Conservation (phyloP, 371 early-diverging fungal species). For the Blyttiomyces sp. region DNA sequence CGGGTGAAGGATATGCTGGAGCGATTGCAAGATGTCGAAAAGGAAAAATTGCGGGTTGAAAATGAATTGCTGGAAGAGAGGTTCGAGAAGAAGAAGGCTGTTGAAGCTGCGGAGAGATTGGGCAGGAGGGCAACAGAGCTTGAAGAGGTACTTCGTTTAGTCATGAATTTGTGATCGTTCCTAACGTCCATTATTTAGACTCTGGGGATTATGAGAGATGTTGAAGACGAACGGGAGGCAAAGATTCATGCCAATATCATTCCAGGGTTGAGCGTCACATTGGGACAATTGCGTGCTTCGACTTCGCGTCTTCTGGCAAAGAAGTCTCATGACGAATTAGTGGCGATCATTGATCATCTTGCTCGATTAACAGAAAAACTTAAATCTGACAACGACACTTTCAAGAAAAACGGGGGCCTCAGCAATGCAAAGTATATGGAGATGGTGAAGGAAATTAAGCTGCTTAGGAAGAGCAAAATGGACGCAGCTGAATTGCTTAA, state of each 20-base stretch:
- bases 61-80: conserved; percentile 6
- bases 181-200: neutral
- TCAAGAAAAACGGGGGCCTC: conserved; percentile 14
- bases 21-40: conserved; percentile 12
- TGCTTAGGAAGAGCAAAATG: conserved; percentile 22
- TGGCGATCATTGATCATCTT: conserved; percentile 32
- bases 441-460: conserved; percentile 32
- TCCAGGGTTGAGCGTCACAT: conserved; percentile 14
- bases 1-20: conserved; percentile 24
- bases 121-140: conserved; percentile 16
- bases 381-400: conserved; percentile 23
- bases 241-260: conserved; percentile 3
- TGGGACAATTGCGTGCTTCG: conserved; percentile 13
- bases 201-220: neutral
- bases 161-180: neutral
- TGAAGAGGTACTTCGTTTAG: conserved; percentile 11
- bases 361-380: conserved; percentile 25
- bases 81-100: conserved; percentile 20
- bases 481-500: conserved; percentile 17
- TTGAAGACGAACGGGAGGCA: conserved; percentile 7
- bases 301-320: conserved; percentile 8
- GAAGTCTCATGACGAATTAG: conserved; percentile 23
- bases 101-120: conserved; percentile 1
- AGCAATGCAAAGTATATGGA: conserved; percentile 33
- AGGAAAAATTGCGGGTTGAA: conserved; percentile 17